Conservation (phyloP, 139 green algal genomes). For the Desmodesmus armatus region DNA sequence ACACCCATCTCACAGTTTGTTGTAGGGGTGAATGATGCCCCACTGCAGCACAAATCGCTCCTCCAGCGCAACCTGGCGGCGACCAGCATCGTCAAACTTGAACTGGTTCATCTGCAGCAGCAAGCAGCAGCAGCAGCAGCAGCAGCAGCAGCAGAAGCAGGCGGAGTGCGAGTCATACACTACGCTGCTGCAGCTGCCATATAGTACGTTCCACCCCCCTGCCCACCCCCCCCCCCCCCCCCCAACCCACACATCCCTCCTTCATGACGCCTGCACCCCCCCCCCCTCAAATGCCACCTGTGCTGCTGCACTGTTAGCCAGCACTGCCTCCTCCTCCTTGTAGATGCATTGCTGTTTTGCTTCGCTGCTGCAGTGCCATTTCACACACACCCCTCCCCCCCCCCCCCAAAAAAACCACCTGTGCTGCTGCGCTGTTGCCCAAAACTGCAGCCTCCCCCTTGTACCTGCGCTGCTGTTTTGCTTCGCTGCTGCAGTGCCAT, state of each 20-base stretch:
- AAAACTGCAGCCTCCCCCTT: too few species aligned
- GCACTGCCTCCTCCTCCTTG: not conserved
- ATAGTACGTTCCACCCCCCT: not conserved
- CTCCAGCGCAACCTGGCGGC: slow-evolving; percentile 30
- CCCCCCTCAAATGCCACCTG: not conserved
- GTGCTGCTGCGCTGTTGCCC: too few species aligned
- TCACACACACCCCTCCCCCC: too few species aligned
- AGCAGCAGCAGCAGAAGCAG: not conserved
- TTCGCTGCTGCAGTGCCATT: too few species aligned
- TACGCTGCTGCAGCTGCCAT: not conserved
- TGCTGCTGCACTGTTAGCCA: not conserved
- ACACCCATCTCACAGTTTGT: slow-evolving; percentile 12
- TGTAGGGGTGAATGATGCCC: slow-evolving; percentile 37
- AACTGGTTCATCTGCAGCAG: slow-evolving; percentile 19
- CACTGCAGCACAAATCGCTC: slow-evolving; percentile 19
- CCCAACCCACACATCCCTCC: not conserved
- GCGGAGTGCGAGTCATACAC: not conserved
- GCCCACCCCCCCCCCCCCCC: not conserved
- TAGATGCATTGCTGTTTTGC: too few species aligned
- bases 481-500: too few species aligned
- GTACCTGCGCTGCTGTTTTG: too few species aligned
- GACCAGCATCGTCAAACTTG: slow-evolving; percentile 20
- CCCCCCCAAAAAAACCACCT: too few species aligned
- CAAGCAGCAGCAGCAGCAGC: not conserved
- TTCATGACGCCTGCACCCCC: not conserved